Evolutionary conservation across 177 flowering plant species (phyloP).

Genomic region (Vitis hybrid): DNA sequence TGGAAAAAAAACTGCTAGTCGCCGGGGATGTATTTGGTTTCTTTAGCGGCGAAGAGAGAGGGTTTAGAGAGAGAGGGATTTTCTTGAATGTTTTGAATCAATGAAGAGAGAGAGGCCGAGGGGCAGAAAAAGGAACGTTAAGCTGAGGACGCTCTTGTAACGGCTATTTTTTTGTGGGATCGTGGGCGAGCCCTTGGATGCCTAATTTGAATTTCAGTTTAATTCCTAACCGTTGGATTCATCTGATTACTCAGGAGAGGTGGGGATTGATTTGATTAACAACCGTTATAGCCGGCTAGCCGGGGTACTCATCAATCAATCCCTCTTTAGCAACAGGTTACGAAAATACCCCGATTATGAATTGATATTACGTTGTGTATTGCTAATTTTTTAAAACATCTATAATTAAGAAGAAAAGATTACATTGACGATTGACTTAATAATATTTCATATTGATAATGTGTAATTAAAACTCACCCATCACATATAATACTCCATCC

Average conservation of each 20-base stretch:
- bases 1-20: slow-evolving; percentile 11
- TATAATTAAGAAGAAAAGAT: too few relatives aligned
- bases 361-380: too few relatives aligned
- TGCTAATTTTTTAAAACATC: too few relatives aligned
- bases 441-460: too few relatives aligned
- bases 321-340: too few relatives aligned
- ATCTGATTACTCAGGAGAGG: slow-evolving; percentile 12
- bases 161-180: slow-evolving; percentile 48
- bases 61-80: slow-evolving; percentile 9
- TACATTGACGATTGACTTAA: too few relatives aligned
- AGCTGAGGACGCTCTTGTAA: slow-evolving; percentile 44
- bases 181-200: too few relatives aligned
- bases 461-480: too few relatives aligned
- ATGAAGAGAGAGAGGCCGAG: slow-evolving; percentile 9
- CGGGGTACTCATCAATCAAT: too few relatives aligned
- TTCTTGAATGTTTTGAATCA: not conserved
- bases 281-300: slow-evolving; percentile 7
- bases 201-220: too few relatives aligned
- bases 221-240: slow-evolving; percentile 23
- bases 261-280: slow-evolving; percentile 6
- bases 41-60: slow-evolving; percentile 12
- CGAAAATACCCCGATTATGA: too few relatives aligned
- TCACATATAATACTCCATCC: too few relatives aligned
- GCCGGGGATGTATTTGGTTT: not conserved
- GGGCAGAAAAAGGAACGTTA: slow-evolving; percentile 37